These are phyloP conservation scores for Prunus fruticosa DNA, from an alignment of 306 rosid species.

Conservation along the genomic window DNA sequence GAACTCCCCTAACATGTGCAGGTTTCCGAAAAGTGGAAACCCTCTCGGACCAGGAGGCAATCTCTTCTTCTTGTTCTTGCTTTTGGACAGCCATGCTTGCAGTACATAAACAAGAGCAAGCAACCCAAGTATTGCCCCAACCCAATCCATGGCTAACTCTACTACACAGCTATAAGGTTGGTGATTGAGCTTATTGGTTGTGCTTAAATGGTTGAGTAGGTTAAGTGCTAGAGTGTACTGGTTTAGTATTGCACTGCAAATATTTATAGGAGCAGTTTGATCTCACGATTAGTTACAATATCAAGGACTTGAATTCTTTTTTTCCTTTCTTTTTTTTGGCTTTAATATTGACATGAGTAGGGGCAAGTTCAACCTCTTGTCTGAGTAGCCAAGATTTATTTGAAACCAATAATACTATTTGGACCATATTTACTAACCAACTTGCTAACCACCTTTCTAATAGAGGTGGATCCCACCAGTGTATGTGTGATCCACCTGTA, in stretches of 20 bases:
- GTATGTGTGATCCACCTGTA: too few species aligned
- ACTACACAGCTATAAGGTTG: neutral
- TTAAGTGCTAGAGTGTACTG: neutral
- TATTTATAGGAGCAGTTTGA: neutral
- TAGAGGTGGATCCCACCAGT: too few species aligned
- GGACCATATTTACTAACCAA: too few species aligned
- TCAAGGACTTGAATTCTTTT: neutral
- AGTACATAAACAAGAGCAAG: slow-evolving; percentile 33
- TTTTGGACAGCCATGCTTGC: slow-evolving; percentile 21
- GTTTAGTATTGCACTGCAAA: neutral
- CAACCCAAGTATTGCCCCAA: slow-evolving; percentile 30
- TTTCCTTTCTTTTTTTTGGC: too few species aligned
- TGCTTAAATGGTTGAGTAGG: neutral
- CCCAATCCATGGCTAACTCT: slow-evolving; percentile 17
- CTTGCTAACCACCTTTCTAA: too few species aligned
- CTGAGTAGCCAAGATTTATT: neutral
- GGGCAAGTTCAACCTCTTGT: neutral
- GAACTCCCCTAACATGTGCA: slow-evolving; percentile 45
- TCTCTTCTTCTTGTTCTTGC: slow-evolving; percentile 21
- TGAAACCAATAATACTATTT: neutral
- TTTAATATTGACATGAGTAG: neutral
- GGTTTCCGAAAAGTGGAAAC: slow-evolving; percentile 55
- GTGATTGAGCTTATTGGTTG: neutral
- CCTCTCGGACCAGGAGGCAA: slow-evolving; percentile 80
- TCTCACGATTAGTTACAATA: neutral